Conservation (phyloP, 1,284 basidiomycete species). For the Ceratorhiza oryzae-sativae region DNA sequence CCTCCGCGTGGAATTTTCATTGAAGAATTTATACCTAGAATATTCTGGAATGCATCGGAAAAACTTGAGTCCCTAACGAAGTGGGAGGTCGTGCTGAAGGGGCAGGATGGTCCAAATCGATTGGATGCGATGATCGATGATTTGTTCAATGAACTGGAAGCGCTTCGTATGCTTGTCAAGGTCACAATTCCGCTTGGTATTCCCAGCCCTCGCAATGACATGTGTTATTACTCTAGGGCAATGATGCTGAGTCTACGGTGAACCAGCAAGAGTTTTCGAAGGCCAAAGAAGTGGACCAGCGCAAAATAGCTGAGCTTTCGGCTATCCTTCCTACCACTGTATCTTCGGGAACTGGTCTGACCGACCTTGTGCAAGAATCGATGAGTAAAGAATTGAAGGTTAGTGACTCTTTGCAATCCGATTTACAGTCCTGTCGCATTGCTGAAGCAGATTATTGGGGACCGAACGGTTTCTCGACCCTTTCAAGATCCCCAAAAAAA, state of each 20-base stretch:
- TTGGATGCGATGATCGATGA: neutral
- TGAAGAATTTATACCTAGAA: neutral
- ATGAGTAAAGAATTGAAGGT: conserved; percentile 8
- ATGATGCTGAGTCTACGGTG: neutral
- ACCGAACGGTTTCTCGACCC: neutral
- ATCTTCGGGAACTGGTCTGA: neutral
- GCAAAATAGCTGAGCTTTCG: conserved; percentile 2
- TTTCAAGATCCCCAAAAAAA: neutral
- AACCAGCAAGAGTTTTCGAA: neutral
- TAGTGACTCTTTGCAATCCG: too few relatives aligned
- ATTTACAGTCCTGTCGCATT: too few relatives aligned
- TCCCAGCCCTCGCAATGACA: too few relatives aligned
- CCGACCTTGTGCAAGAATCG: neutral
- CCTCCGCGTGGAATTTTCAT: too few relatives aligned
- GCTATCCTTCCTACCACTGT: neutral
- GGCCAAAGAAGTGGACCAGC: conserved; percentile 8
- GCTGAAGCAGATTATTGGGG: conserved; percentile 18
- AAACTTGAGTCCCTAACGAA: neutral
- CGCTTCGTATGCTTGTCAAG: neutral
- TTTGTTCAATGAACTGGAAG: neutral
- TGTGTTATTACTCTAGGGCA: neutral
- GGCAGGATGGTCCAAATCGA: neutral
- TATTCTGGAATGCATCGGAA: neutral
- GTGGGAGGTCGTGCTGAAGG: conserved; percentile 1
- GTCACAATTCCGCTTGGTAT: neutral